Evolutionary conservation across 306 rosid genomes (phyloP).

Genomic region (Luffa acutangula): DNA sequence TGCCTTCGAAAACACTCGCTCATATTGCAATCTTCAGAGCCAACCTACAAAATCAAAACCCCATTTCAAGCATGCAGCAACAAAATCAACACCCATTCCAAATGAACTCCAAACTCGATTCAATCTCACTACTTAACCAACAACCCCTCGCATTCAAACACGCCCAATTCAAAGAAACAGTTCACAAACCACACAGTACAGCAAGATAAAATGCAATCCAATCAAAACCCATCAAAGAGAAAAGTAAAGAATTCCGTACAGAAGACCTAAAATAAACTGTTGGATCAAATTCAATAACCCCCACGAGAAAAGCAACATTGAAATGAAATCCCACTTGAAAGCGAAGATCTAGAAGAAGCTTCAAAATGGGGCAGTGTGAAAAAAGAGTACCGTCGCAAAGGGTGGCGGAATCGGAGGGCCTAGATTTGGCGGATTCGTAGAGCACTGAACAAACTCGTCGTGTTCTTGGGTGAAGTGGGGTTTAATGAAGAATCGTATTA

Average conservation of each 20-base stretch:
- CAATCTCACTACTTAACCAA: neutral
- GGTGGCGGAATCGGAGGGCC: constrained; percentile 10
- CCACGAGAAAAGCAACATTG: neutral
- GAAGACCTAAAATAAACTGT: neutral
- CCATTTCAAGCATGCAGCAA: constrained; percentile 16
- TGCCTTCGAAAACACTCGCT: constrained; percentile 18
- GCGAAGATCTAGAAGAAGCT: constrained; percentile 24
- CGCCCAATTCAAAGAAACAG: neutral
- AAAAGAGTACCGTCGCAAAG: constrained; percentile 4
- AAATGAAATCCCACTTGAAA: constrained; percentile 29
- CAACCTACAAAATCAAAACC: constrained; percentile 29
- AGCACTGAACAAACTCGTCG: constrained; percentile 16
- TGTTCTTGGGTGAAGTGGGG: constrained; percentile 4
- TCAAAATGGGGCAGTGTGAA: constrained; percentile 21
- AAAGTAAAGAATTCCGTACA: neutral
- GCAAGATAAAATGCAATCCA: neutral
- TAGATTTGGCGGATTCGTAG: constrained; percentile 37
- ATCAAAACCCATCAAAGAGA: neutral
- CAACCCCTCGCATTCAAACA: neutral
- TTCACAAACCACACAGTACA: neutral
- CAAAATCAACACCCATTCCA: neutral
- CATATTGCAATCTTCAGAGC: constrained; percentile 17
- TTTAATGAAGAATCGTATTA: neutral
- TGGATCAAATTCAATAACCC: neutral
- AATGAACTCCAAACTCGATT: neutral